phyloP scores from a whole-genome alignment of 331 rosid genomes.

The Ulmus americana region DNA sequence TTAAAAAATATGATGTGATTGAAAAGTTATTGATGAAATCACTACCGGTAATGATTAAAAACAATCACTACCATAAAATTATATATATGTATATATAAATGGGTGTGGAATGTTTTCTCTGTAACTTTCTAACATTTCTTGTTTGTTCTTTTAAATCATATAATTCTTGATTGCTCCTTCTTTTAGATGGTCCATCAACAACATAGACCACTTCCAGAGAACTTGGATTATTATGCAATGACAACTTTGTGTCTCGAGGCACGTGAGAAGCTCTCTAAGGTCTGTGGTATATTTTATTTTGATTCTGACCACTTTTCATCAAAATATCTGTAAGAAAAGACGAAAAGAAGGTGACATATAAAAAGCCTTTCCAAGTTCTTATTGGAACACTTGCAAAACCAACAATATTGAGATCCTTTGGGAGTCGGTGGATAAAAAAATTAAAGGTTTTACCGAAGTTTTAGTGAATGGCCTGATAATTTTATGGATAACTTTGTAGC shows the following conservation, averaged over 20 bases:
- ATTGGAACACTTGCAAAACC: not conserved
- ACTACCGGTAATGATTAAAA: too few species aligned
- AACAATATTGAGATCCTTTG: not conserved
- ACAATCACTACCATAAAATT: too few species aligned
- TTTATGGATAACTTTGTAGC: too few species aligned
- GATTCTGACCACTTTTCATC: not conserved
- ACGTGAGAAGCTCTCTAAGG: slow-evolving; percentile 92
- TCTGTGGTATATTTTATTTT: slow-evolving; percentile 22
- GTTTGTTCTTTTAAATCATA: slow-evolving; percentile 18
- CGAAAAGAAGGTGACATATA: not conserved
- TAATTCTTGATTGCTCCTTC: slow-evolving; percentile 24
- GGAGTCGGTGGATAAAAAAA: not conserved
- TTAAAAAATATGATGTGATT: too few species aligned
- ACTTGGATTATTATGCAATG: slow-evolving; percentile 77
- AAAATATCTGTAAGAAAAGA: not conserved
- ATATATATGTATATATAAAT: not conserved
- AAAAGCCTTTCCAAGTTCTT: not conserved
- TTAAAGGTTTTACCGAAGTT: too few species aligned
- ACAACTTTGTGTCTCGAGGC: slow-evolving; percentile 82
- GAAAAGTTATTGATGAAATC: too few species aligned
- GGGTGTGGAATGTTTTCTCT: not conserved
- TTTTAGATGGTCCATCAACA: slow-evolving; percentile 76
- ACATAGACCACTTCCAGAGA: slow-evolving; percentile 78
- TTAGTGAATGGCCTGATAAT: too few species aligned
- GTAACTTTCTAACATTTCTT: slow-evolving; percentile 5